Evolutionary conservation across 1,284 basidiomycete species (phyloP), one percentile per base, ranked within the genome.

Genomic region (Trametes versicolor): DNA sequence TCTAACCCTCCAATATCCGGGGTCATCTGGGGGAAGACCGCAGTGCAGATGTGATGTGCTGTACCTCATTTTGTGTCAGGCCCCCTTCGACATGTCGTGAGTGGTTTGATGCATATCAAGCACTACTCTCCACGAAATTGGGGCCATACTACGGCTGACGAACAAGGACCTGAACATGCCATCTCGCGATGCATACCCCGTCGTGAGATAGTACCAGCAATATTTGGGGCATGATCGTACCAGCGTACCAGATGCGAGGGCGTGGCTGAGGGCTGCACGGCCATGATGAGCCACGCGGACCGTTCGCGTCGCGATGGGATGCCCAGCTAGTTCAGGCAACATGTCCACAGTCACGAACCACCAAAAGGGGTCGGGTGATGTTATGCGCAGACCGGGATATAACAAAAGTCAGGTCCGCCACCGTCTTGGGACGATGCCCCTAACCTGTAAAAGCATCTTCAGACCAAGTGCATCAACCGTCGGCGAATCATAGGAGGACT

Each of bases 361-460:
- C 52, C 43, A 48, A 19, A 48, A 12, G 21, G 49, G 23, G 17
- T 13, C 54, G 29, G 48, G 43, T 52, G 49, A 62, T 51, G 36
- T 9, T 13, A 39, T 21, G 19, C 10, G 27, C 39, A 23, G 37
- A 49, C 32, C 36, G 29, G 15, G n/a, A 34, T 9, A 32, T 37
- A 8, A 36, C 21, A 13, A 41, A 25, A 12, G 57, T 12, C 25
- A n/a, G n/a, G 47, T 9, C 36, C 17, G n/a, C n/a, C n/a, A n/a
- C n/a, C n/a, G n/a, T n/a, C n/a, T n/a, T 50, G 32, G 39, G 2
- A 19, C 48, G 34, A 2, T 23, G 17, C n/a, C 37, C 21, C n/a
- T 56, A 23, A 19, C 54, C 61, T 57, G 17, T 21, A 45, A 47
- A 45, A 62, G 61, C 23, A 62, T 37, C n/a, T 56, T 48, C 2